Conservation (phyloP, 2,329 filamentous ascomycete genomes). For the Penicillium brasilianum region DNA sequence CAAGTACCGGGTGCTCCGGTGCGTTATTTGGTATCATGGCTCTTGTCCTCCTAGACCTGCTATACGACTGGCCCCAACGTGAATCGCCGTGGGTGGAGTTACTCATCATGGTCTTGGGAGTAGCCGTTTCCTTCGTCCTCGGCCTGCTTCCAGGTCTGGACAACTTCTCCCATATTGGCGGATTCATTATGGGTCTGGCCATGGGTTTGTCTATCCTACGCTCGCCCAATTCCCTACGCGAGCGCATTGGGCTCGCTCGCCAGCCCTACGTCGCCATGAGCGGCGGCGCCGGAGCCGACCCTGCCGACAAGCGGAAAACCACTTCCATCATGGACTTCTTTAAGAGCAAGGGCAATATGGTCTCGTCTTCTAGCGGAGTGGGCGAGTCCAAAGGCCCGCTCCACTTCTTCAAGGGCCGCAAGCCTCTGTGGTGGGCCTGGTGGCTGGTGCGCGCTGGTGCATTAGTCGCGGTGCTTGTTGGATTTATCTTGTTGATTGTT, state of each 20-base stretch:
- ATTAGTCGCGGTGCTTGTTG: conserved; percentile 78
- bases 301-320: conserved; percentile 48
- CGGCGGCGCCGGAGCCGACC: conserved; percentile 48
- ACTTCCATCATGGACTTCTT: conserved; percentile 57
- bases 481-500: conserved; percentile 83
- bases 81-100: conserved; percentile 78
- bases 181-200: conserved; percentile 88
- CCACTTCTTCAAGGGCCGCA: conserved; percentile 89
- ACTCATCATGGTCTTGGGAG: conserved; percentile 83
- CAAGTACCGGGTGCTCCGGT: conserved; percentile 88
- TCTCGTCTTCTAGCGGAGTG: conserved; percentile 16
- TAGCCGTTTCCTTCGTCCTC: conserved; percentile 87
- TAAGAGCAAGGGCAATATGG: conserved; percentile 63
- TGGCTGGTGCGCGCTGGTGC: conserved; percentile 83
- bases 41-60: conserved; percentile 81
- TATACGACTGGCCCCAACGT: conserved; percentile 90
- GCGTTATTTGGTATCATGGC: conserved; percentile 91
- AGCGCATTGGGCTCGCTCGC: conserved; percentile 71
- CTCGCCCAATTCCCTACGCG: conserved; percentile 79
- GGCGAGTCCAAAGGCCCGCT: conserved; percentile 37
- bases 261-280: conserved; percentile 74
- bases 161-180: conserved; percentile 97
- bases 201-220: conserved; percentile 87
- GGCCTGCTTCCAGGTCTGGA: conserved; percentile 90
- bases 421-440: conserved; percentile 96